A percentile compares a stretch with the other conserved stretches of the same genome.
These are phyloP conservation scores for Barnettozyma botsteinii DNA, from an alignment of 805 yeast genomes.

Conservation along the genomic window DNA sequence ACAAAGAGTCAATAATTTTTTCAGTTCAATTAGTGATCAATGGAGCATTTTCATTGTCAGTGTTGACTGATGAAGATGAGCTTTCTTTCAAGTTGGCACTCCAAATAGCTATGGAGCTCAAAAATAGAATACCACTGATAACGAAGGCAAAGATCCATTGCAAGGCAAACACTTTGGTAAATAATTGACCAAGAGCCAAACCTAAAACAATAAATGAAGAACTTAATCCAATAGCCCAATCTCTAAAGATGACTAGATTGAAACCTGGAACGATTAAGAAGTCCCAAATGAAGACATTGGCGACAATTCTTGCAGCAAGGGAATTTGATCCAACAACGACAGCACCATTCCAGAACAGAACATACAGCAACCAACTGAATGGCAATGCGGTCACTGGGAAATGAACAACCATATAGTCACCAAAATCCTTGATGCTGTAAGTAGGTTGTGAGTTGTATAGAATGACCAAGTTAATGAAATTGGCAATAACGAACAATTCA, in stretches of 20 bases:
- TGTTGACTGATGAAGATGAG: no score
- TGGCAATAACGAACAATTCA: constrained; percentile 52
- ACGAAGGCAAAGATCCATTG: constrained; percentile 83
- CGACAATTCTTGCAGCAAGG: constrained; percentile 58
- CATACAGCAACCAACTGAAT: constrained; percentile 66
- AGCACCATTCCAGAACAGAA: constrained; percentile 83
- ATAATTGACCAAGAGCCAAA: constrained; percentile 63
- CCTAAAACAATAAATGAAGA: constrained; percentile 56
- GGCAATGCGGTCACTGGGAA: constrained; percentile 66
- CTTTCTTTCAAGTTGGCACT: constrained; percentile 27
- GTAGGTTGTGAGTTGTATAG: constrained; percentile 53
- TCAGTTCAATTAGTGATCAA: constrained; percentile 25
- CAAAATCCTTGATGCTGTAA: constrained; percentile 44
- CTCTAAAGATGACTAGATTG: constrained; percentile 54
- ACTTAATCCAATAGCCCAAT: constrained; percentile 64
- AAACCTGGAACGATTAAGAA: constrained; percentile 60
- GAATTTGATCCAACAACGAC: constrained; percentile 45
- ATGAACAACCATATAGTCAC: constrained; percentile 55
- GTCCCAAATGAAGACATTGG: constrained; percentile 75
- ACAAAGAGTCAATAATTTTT: neutral
- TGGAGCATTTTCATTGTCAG: constrained; percentile 33
- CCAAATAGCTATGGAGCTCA: constrained; percentile 43
- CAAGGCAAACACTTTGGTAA: constrained; percentile 63
- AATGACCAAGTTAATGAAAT: constrained; percentile 52
- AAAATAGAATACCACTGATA: constrained; percentile 52